Percentiles rank a stretch among this genome's conserved stretches.
Evolutionary conservation across 768 basidiomycete species (phyloP).

Genomic region (Termitomyces sp.): DNA sequence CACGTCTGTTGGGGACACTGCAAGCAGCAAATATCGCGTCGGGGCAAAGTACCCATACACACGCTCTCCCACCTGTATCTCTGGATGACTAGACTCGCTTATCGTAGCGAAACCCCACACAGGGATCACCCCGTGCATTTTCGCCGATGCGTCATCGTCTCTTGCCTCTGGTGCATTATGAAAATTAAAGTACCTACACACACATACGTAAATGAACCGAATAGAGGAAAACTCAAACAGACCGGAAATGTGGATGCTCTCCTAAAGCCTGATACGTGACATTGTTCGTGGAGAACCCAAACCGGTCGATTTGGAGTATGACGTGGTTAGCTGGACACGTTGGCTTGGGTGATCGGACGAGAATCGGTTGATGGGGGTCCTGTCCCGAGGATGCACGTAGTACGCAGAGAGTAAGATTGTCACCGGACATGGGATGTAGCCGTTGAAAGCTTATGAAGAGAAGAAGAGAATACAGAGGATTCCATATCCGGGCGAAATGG

Average conservation of each 20-base stretch:
- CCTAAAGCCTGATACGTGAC: slow-evolving; percentile 57
- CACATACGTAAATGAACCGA: not conserved
- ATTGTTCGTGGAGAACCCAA: slow-evolving; percentile 71
- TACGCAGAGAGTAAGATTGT: slow-evolving; percentile 25
- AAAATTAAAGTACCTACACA: slow-evolving; percentile 61
- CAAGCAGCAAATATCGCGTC: slow-evolving; percentile 47
- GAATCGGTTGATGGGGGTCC: slow-evolving; percentile 16
- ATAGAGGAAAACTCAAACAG: slow-evolving; percentile 1
- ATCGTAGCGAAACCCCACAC: slow-evolving; percentile 72
- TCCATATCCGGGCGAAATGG: not conserved
- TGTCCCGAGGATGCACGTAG: slow-evolving; percentile 23
- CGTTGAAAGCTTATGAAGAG: not conserved
- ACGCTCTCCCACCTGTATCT: slow-evolving; percentile 48
- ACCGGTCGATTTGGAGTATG: slow-evolving; percentile 53
- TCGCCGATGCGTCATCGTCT: slow-evolving; percentile 31
- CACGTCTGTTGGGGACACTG: slow-evolving; percentile 44
- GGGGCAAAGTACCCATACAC: slow-evolving; percentile 64
- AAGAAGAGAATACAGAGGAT: not conserved
- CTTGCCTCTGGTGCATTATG: slow-evolving; percentile 39
- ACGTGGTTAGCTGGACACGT: slow-evolving; percentile 38
- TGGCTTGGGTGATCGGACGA: slow-evolving; percentile 18
- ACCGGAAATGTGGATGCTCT: slow-evolving; percentile 48
- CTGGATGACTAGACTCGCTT: slow-evolving; percentile 39
- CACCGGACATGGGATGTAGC: not conserved
- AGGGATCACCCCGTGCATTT: slow-evolving; percentile 57